Conservation (phyloP, 2,329 filamentous ascomycete genomes). For the Akanthomyces muscarius region DNA sequence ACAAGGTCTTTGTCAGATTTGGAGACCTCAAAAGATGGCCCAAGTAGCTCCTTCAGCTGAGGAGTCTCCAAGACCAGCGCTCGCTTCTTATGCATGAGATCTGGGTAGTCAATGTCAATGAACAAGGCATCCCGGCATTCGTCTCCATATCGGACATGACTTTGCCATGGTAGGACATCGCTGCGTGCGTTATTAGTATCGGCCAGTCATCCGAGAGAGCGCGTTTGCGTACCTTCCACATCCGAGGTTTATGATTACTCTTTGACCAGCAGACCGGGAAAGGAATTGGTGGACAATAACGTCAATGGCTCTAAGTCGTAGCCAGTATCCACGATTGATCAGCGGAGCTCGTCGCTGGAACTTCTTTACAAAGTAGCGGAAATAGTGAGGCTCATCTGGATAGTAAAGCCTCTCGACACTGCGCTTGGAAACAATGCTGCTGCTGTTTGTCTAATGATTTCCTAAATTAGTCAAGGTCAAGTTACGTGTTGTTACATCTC, state of each 20-base stretch:
- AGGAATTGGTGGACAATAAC: constrained; percentile 71
- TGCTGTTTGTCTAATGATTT: constrained; percentile 72
- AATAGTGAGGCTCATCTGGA: constrained; percentile 72
- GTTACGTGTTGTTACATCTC: not conserved
- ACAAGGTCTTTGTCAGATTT: constrained; percentile 42
- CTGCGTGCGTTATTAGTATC: constrained; percentile 40
- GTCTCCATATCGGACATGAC: constrained; percentile 61
- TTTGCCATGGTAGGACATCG: constrained; percentile 84
- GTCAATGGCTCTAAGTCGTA: constrained; percentile 80
- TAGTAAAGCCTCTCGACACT: constrained; percentile 90
- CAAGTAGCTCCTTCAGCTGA: constrained; percentile 46
- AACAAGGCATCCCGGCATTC: constrained; percentile 60
- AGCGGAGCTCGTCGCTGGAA: constrained; percentile 78
- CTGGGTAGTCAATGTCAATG: constrained; percentile 81
- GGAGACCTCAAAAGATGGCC: constrained; percentile 29
- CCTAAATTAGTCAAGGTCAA: not conserved
- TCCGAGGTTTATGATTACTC: constrained; percentile 78
- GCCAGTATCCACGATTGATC: constrained; percentile 86
- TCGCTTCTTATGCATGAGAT: constrained; percentile 72
- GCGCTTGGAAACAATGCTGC: constrained; percentile 86
- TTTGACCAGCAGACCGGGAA: constrained; percentile 52
- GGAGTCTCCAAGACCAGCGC: constrained; percentile 61
- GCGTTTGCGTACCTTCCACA: constrained; percentile 73
- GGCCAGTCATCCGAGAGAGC: not conserved
- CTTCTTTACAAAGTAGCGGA: constrained; percentile 82